Conservation (phyloP, 257 asterid species). For the Solanum pennellii region DNA sequence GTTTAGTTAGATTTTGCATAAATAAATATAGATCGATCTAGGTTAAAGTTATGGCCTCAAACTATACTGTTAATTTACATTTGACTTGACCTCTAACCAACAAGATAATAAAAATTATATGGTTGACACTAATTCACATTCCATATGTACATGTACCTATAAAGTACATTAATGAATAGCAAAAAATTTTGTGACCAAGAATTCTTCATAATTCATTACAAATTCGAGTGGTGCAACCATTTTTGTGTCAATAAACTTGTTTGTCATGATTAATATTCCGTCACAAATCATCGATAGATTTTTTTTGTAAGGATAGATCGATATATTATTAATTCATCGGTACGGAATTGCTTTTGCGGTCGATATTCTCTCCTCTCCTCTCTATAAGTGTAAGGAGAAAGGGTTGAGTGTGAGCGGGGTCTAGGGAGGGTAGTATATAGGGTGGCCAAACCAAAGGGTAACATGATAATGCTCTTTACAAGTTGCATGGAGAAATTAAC, state of each 20-base stretch:
- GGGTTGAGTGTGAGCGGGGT: neutral
- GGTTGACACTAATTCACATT: neutral
- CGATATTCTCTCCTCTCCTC: neutral
- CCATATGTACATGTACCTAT: neutral
- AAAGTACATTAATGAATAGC: neutral
- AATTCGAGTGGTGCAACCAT: neutral
- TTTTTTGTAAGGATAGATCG: neutral
- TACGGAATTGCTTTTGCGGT: neutral
- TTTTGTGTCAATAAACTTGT: neutral
- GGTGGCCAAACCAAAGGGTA: neutral
- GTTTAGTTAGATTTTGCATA: neutral
- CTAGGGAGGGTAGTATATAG: neutral
- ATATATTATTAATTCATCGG: neutral
- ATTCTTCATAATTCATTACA: neutral
- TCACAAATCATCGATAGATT: neutral
- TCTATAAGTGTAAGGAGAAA: neutral
- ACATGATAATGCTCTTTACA: neutral
- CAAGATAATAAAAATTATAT: neutral
- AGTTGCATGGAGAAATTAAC: too few relatives aligned
- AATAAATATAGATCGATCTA: neutral
- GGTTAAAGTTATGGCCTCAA: neutral
- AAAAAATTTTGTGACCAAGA: neutral
- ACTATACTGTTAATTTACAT: neutral
- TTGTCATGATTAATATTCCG: neutral
- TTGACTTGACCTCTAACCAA: neutral